phyloP scores from a whole-genome alignment of 306 rosid species.

The Dryas drummondii region DNA sequence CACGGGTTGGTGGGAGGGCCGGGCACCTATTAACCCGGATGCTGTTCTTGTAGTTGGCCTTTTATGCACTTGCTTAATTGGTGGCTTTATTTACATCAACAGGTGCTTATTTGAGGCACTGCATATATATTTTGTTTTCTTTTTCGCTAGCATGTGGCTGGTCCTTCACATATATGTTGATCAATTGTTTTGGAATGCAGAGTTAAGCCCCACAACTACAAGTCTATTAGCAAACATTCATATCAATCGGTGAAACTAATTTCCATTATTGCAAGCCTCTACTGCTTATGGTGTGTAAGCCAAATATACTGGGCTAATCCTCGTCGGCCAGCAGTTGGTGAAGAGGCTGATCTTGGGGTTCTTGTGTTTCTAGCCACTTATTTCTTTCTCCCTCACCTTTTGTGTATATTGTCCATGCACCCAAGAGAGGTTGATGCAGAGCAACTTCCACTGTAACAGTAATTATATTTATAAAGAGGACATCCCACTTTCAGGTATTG shows the following conservation, averaged over 20 bases:
- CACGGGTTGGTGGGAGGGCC: conserved; percentile 90
- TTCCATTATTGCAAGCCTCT: conserved; percentile 48
- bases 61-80: conserved; percentile 57
- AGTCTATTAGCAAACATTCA: conserved; percentile 47
- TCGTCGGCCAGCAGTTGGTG: conserved; percentile 78
- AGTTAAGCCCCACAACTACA: conserved; percentile 43
- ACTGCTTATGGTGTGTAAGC: conserved; percentile 77
- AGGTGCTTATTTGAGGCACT: conserved; percentile 38
- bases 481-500: neutral
- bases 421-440: conserved; percentile 44
- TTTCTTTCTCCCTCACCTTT: conserved; percentile 62
- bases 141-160: conserved; percentile 6
- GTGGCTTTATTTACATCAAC: conserved; percentile 72
- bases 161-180: conserved; percentile 22
- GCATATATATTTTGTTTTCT: neutral
- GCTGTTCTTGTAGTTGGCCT: conserved; percentile 59
- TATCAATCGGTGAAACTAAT: conserved; percentile 55
- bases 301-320: conserved; percentile 67
- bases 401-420: conserved; percentile 66
- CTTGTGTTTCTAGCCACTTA: conserved; percentile 58
- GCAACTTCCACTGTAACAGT: conserved; percentile 53
- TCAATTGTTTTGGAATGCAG: conserved; percentile 41
- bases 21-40: conserved; percentile 83
- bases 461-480: neutral
- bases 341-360: conserved; percentile 96